A percentile compares a stretch with the other conserved stretches of the same genome.
Evolutionary conservation across 1,284 basidiomycete species (phyloP).

Genomic region (Melampsora larici-populina): DNA sequence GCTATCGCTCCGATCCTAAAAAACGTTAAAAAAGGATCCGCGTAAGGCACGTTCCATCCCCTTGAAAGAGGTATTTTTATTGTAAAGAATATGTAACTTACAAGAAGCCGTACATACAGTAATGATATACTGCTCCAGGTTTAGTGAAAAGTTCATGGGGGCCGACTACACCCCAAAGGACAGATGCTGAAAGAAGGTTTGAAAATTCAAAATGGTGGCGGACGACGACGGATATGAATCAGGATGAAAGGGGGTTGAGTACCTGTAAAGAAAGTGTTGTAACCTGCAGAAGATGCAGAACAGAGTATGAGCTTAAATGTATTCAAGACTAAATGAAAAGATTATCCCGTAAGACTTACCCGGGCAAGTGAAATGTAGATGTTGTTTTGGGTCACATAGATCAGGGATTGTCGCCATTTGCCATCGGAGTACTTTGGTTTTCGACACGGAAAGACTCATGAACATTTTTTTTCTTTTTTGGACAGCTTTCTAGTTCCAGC

Average conservation of each 20-base stretch:
- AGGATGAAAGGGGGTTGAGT: too few relatives aligned
- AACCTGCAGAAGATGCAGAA: neutral
- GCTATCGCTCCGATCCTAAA: conserved; percentile 23
- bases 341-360: neutral
- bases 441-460: neutral
- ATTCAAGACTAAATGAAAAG: neutral
- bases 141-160: conserved; percentile 26
- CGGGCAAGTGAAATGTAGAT: conserved; percentile 32
- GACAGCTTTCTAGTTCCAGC: neutral
- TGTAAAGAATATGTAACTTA: neutral
- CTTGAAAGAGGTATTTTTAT: too few relatives aligned
- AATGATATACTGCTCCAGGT: conserved; percentile 25
- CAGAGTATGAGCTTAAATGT: neutral
- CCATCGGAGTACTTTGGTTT: conserved; percentile 26
- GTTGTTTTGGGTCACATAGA: conserved; percentile 28
- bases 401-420: conserved; percentile 28
- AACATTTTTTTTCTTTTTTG: neutral
- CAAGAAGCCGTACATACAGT: conserved; percentile 34
- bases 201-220: too few relatives aligned
- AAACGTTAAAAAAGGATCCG: neutral
- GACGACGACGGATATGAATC: too few relatives aligned
- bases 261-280: conserved; percentile 37
- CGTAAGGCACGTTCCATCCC: neutral
- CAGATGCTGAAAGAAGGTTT: neutral
- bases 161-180: conserved; percentile 37